These are phyloP conservation scores for Serendipita sp. DNA, from an alignment of 768 basidiomycete species.

Conservation along the genomic window DNA sequence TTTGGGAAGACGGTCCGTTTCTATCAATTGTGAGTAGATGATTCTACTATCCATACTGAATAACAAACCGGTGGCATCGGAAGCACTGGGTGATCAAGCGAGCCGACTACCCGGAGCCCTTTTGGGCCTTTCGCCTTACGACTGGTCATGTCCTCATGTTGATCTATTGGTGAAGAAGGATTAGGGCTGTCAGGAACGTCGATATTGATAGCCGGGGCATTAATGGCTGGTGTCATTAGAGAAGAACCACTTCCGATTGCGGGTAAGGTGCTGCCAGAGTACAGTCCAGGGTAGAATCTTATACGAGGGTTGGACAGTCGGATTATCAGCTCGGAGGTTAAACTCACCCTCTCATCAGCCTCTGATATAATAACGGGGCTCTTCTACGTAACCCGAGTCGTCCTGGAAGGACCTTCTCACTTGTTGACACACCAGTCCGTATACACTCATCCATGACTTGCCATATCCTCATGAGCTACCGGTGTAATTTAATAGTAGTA, in stretches of 20 bases:
- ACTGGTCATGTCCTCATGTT: neutral
- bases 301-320: neutral
- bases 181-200: constrained; percentile 6
- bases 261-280: constrained; percentile 18
- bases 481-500: constrained; percentile 1
- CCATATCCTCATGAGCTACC: constrained; percentile 62
- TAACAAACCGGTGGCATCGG: constrained; percentile 64
- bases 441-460: constrained; percentile 87
- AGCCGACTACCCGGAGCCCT: constrained; percentile 42
- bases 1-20: constrained; percentile 22
- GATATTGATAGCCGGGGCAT: constrained; percentile 13
- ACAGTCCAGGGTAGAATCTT: constrained; percentile 36
- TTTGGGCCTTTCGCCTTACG: constrained; percentile 12
- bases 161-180: neutral
- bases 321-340: neutral
- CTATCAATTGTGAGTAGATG: neutral
- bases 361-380: constrained; percentile 76
- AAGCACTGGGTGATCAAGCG: constrained; percentile 60
- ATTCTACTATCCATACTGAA: neutral
- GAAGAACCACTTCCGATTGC: constrained; percentile 20
- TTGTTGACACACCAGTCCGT: constrained; percentile 61
- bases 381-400: constrained; percentile 59
- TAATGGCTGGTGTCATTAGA: constrained; percentile 12
- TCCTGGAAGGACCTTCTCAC: constrained; percentile 73
- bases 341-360: constrained; percentile 73